These are phyloP conservation scores for Leersia perrieri DNA, from an alignment of 176 grass and related monocot species.

Conservation along the genomic window DNA sequence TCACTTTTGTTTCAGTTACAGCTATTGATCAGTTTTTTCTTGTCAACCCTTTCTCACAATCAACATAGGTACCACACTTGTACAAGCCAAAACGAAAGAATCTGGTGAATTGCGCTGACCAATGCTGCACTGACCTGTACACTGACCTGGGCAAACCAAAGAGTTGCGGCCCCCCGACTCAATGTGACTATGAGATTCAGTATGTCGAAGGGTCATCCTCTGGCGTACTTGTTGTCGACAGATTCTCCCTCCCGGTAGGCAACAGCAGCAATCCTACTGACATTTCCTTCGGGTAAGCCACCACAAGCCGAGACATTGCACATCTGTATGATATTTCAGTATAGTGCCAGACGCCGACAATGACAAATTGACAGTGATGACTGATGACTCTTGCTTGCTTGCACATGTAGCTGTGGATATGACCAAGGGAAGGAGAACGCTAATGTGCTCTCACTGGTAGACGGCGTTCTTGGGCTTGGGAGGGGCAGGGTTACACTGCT, in stretches of 20 bases:
- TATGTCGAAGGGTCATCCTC: constrained; percentile 42
- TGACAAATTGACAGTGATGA: no score
- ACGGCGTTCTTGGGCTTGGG: constrained; percentile 60
- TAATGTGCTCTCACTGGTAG: neutral
- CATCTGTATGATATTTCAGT: neutral
- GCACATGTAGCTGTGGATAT: constrained; percentile 53
- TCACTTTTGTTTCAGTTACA: no score
- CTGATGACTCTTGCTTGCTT: neutral
- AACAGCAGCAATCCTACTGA: neutral
- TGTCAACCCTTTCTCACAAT: neutral
- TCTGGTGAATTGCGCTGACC: constrained; percentile 34
- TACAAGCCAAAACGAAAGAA: constrained; percentile 33
- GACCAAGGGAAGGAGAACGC: constrained; percentile 15
- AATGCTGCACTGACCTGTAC: constrained; percentile 34
- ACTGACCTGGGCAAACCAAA: neutral
- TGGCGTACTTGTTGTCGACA: constrained; percentile 38
- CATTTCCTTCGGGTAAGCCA: constrained; percentile 52
- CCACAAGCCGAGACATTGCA: neutral
- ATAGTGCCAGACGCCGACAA: no score
- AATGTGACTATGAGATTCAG: constrained; percentile 44
- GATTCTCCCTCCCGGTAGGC: constrained; percentile 12
- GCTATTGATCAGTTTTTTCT: no score
- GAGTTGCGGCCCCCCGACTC: neutral
- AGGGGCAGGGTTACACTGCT: constrained; percentile 26
- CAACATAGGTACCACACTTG: constrained; percentile 43